Base-by-base conservation (phyloP, 495 filamentous ascomycete species). In the Penicillium ochrochloron region DNA sequence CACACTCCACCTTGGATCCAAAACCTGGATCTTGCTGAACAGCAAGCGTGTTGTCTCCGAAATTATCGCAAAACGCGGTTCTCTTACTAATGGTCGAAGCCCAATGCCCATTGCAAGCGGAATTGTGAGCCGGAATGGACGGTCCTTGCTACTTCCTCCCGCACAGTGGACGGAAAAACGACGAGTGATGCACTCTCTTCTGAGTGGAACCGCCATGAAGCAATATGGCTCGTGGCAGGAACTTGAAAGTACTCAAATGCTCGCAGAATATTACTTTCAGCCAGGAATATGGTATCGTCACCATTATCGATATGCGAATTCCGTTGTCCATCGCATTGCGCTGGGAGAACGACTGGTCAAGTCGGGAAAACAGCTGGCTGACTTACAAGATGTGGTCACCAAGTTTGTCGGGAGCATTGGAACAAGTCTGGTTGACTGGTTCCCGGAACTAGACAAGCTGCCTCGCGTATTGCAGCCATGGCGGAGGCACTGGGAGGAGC, bases 281-380 rank as follows among this genome's bases (percentile, higher is more conserved):
- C 78, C 80, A 8, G 31, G 70, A n/a, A 61, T 63, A 15, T 83
- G 76, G 76, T 79, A 76, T 60, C 14, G 57, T 5, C 74, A 79
- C 58, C 75, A 81, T 50, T 76, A 76, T 58, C 77, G 78, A 21
- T 83, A 82, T 59, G 62, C 78, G 2, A 81, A 74, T 61, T 75
- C 74, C 1, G 76, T 82, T 12, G 67, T 82, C 42, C 66, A 78
- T 63, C 71, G 73, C 14, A 74, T 63, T 70, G 73, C 14, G 73
- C 52, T 75, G 5, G 75, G 75, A 2, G 67, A 76, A 44, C 60
- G 62, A 0, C 25, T 73, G 14, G 57, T 31, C 56, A 71, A 70
- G 37, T 41, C 65, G 15, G 65, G 58, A 2, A 37, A 37, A 10
- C 62, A 78, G 19, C 56, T 79, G 15, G 71, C 69, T 9, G 69